phyloP scores from a whole-genome alignment of 1,284 basidiomycete genomes.

The Psilocybe mexicana region DNA sequence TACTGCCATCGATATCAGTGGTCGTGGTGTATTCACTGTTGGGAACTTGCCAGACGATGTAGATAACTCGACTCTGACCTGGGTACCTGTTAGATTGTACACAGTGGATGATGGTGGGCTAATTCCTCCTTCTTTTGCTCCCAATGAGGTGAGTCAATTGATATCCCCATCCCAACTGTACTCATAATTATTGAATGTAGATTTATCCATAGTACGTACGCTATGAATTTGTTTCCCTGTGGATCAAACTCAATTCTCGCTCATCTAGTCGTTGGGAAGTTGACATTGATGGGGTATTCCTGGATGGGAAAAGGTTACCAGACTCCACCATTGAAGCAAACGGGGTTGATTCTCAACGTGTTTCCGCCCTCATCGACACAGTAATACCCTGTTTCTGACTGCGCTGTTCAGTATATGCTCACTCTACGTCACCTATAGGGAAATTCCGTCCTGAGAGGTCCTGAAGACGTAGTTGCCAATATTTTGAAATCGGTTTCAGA shows the following conservation, averaged over 20 bases:
- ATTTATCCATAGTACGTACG: slow-evolving; percentile 23
- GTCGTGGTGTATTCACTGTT: slow-evolving; percentile 49
- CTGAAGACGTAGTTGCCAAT: slow-evolving; percentile 49
- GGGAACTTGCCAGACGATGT: slow-evolving; percentile 50
- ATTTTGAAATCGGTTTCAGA: slow-evolving; percentile 35
- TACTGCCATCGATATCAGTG: slow-evolving; percentile 46
- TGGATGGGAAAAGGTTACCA: slow-evolving; percentile 52
- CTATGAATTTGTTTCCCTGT: neutral
- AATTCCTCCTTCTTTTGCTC: slow-evolving; percentile 41
- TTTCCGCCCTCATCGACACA: slow-evolving; percentile 57
- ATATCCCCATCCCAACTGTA: neutral
- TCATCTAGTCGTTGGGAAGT: slow-evolving; percentile 49
- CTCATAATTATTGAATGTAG: slow-evolving; percentile 1
- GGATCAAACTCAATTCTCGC: neutral
- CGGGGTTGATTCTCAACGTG: slow-evolving; percentile 23
- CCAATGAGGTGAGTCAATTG: slow-evolving; percentile 39
- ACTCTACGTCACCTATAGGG: slow-evolving; percentile 34
- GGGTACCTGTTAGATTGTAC: slow-evolving; percentile 52
- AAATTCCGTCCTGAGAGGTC: slow-evolving; percentile 59
- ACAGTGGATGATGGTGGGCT: slow-evolving; percentile 42
- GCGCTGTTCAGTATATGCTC: neutral
- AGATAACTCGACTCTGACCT: slow-evolving; percentile 44
- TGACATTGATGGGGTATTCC: slow-evolving; percentile 55
- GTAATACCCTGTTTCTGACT: slow-evolving; percentile 29
- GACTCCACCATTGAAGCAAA: slow-evolving; percentile 39